phyloP scores from a whole-genome alignment of 2,329 filamentous ascomycete genomes.

The Ambrosiella xylebori region DNA sequence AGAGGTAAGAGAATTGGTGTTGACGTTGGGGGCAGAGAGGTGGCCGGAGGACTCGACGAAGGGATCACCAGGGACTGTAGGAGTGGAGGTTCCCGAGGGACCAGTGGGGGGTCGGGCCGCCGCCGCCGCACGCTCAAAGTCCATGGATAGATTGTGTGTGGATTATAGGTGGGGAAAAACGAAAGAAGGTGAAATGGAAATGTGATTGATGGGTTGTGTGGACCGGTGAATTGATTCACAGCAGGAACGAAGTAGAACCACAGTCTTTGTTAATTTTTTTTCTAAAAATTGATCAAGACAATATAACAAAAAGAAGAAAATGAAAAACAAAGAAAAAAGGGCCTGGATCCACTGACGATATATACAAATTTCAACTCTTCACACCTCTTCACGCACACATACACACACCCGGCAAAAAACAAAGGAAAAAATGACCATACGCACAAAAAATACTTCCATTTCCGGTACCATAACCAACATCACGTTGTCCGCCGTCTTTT shows the following conservation, averaged over 20 bases:
- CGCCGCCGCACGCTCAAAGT: conserved; percentile 14
- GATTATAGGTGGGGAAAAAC: neutral
- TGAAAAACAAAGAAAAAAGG: neutral
- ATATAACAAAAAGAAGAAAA: neutral
- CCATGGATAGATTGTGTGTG: conserved; percentile 10
- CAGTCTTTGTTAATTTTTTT: too few relatives aligned
- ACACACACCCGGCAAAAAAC: neutral
- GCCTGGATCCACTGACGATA: neutral
- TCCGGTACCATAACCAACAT: too few relatives aligned
- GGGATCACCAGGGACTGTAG: neutral
- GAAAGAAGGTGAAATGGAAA: neutral
- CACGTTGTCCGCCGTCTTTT: too few relatives aligned
- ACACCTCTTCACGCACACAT: neutral
- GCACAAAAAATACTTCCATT: too few relatives aligned
- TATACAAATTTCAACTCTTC: neutral
- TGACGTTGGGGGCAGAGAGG: conserved; percentile 11
- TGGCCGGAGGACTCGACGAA: conserved; percentile 19
- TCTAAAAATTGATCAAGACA: neutral
- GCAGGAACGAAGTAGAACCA: neutral
- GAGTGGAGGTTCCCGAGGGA: neutral
- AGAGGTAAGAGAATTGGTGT: conserved; percentile 29
- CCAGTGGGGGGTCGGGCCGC: conserved; percentile 11
- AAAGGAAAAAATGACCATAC: too few relatives aligned
- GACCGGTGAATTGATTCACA: neutral
- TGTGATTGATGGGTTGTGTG: too few relatives aligned